phyloP scores from a whole-genome alignment of 108 stramenopile species.

The Nitzschia inconspicua region DNA sequence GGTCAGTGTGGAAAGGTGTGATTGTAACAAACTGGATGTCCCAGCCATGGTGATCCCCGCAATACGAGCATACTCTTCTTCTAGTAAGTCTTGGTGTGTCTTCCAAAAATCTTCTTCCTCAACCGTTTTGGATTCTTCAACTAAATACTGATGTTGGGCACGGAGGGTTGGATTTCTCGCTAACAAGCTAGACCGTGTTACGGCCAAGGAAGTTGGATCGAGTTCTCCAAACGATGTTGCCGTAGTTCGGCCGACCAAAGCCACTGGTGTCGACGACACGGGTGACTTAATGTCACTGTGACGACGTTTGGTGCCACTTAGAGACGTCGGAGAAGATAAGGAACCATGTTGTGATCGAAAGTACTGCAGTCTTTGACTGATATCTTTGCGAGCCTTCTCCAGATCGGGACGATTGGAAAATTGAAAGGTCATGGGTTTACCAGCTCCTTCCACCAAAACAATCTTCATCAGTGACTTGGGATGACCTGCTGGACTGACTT shows the following conservation, averaged over 20 bases:
- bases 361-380: conserved; percentile 44
- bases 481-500: conserved; percentile 78
- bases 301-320: not conserved
- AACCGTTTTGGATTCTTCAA: conserved; percentile 59
- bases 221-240: conserved; percentile 51
- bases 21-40: conserved; percentile 58
- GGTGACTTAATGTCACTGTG: not conserved
- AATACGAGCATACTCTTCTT: conserved; percentile 83
- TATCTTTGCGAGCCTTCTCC: conserved; percentile 65
- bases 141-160: conserved; percentile 73
- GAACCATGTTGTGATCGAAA: not conserved
- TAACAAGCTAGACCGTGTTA: conserved; percentile 74
- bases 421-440: conserved; percentile 56
- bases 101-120: conserved; percentile 86
- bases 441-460: conserved; percentile 23
- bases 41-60: conserved; percentile 51
- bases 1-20: conserved; percentile 50
- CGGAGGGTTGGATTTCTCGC: conserved; percentile 82
- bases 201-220: conserved; percentile 67
- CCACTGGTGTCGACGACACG: conserved; percentile 3
- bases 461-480: conserved; percentile 77
- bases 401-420: conserved; percentile 55
- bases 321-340: not conserved
- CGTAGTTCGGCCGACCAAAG: conserved; percentile 13
- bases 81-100: conserved; percentile 61